Base-by-base conservation (phyloP, 23 red algal genomes). In the Agarophyton chilense region DNA sequence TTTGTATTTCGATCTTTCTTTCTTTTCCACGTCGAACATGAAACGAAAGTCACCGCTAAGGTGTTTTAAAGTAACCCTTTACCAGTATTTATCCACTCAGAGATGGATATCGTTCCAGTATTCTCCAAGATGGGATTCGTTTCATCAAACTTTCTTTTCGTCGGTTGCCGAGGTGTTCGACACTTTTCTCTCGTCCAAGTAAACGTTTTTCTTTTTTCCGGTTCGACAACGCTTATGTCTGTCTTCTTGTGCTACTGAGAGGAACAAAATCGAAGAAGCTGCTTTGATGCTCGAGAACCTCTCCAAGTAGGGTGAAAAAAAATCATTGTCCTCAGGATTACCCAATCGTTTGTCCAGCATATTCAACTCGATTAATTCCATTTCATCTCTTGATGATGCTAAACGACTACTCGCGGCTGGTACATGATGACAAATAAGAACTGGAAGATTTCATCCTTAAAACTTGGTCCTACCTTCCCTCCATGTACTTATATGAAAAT, bases 211-310 rank as follows among this genome's bases (percentile, higher is more conserved):
- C 44, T 12, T 12, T 47, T 12, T 47, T 47, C 12, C 12, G 44
- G 44, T 47, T 47, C 44, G 12, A 12, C 44, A 47, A 47, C 6
- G 44, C 12, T 6, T 6, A 47, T 47, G 19, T n/a, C 56, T 12
- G 8, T 8, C 56, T 4, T 61, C 19, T 4, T 61, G 19, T 61
- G n/a, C 19, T 61, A n/a, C n/a, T n/a, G n/a, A n/a, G n/a, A n/a
- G n/a, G n/a, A 47, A 26, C 17, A 40, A 82, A 81, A 75, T 91
- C 52, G 88, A 91, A 91, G 88, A 91, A 32, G 88, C 73, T n/a
- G 88, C 77, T 4, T 44, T 82, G 38, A 56, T 91, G 55, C 76
- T 81, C 18, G 76, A 71, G 61, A 21, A 75, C 0, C 54, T 75
- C 12, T 64, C 88, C 2, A 72, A 79, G 50, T 52, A 63, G 61